Conservation (phyloP, 176 grass and related monocot species). For the Pontederia paniculata region DNA sequence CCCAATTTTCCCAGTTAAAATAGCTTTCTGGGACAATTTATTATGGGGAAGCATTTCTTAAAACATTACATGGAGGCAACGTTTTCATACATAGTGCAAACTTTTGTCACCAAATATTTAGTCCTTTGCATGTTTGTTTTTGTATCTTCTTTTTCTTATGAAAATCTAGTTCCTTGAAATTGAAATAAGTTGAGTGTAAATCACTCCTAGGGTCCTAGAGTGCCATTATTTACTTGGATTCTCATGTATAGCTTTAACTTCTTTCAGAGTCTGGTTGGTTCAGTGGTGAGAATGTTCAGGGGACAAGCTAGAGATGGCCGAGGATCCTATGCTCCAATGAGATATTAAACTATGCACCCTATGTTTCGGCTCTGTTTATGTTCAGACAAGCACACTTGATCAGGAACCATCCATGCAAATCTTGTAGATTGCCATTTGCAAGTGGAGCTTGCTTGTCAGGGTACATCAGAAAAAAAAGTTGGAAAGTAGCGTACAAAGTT, state of each 20-base stretch:
- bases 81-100: background rate
- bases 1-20: conserved; percentile 9
- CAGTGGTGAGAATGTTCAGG: conserved; percentile 30
- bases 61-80: background rate
- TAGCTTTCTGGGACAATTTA: background rate
- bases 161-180: background rate
- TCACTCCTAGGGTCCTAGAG: background rate
- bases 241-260: conserved; percentile 23
- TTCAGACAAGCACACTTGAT: too few relatives aligned
- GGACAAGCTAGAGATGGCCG: conserved; percentile 25
- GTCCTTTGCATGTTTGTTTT: too few relatives aligned
- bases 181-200: too few relatives aligned
- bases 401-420: too few relatives aligned
- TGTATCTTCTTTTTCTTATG: background rate
- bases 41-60: background rate
- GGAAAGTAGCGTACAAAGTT: too few relatives aligned
- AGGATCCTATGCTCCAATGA: conserved; percentile 30
- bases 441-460: too few relatives aligned
- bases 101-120: too few relatives aligned
- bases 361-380: too few relatives aligned
- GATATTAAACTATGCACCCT: too few relatives aligned
- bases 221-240: conserved; percentile 1
- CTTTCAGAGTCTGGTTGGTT: conserved; percentile 43
- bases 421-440: too few relatives aligned
- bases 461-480: too few relatives aligned